A percentile compares a stretch with the other conserved stretches of the same genome.
Conservation (phyloP, 2,329 filamentous ascomycete species). For the Purpureocillium lavendulum region DNA sequence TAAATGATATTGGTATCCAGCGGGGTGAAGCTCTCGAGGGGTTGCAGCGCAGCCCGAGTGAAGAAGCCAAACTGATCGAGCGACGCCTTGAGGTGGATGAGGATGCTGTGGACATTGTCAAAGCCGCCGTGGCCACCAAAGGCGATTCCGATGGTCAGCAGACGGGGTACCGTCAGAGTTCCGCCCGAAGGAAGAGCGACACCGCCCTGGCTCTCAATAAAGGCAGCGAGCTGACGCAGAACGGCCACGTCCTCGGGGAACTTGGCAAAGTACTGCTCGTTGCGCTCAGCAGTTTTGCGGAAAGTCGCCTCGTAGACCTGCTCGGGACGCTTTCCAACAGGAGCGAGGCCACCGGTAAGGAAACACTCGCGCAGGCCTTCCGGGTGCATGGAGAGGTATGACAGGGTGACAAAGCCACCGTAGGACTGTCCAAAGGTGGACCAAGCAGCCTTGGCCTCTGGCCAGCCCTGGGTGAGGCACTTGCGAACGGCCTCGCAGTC, state of each 20-base stretch:
- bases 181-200: constrained; percentile 65
- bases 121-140: constrained; percentile 76
- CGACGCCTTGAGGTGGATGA: constrained; percentile 64
- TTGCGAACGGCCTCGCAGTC: constrained; percentile 82
- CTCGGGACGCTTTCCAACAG: constrained; percentile 62
- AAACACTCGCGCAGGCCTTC: constrained; percentile 76
- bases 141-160: constrained; percentile 68
- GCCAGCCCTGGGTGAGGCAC: constrained; percentile 61
- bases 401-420: constrained; percentile 77
- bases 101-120: constrained; percentile 63
- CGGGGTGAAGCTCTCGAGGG: constrained; percentile 56
- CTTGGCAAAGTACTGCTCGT: constrained; percentile 73
- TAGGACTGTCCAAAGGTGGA: constrained; percentile 85
- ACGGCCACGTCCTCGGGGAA: constrained; percentile 70
- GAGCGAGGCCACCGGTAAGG: constrained; percentile 74
- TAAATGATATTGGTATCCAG: constrained; percentile 79
- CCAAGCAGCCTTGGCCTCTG: constrained; percentile 68
- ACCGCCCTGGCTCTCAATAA: constrained; percentile 45
- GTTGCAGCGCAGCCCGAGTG: constrained; percentile 60
- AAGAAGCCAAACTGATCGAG: constrained; percentile 69
- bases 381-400: constrained; percentile 75
- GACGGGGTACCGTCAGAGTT: constrained; percentile 60
- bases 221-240: constrained; percentile 57
- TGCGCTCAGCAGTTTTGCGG: constrained; percentile 60
- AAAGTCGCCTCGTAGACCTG: constrained; percentile 69